Base-by-base conservation (phyloP, 306 rosid species). In the Cucumis hystrix region DNA sequence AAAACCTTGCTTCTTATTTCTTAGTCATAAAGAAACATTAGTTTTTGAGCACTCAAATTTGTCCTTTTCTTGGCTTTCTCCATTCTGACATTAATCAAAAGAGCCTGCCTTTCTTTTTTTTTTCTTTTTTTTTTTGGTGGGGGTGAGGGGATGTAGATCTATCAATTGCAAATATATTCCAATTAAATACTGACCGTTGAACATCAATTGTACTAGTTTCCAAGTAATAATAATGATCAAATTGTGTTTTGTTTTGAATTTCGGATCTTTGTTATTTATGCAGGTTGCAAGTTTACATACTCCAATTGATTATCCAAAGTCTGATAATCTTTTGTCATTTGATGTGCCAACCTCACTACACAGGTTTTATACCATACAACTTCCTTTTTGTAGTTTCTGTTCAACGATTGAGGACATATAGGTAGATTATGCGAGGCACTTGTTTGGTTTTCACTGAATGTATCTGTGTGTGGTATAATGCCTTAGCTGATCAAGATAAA, bases 261-360 rank as follows among this genome's bases (percentile, higher is more conserved):
- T 9, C 40, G 63, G 12, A 81, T 51, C n/a, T 41, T 79, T 80
- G 52, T 10, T 12, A 58, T 62, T 41, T 37, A 21, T 74, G 90
- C 90, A 90, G 98, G 88, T 79, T 66, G 93, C 93, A 8, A 56
- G 52, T 68, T 78, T 80, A 71, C 92, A 87, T 79, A 80, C 88
- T 84, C 97, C 93, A 30, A 90, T 95, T 79, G 84, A 87, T 39
- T 95, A 95, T 85, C 91, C 97, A 77, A 92, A 95, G 85, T 92
- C 93, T 30, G 98, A 95, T 76, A 91, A 92, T 49, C 79, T 92
- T 84, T 75, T 90, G 57, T 90, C 98, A 65, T 95, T 95, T 70
- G 97, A 95, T 78, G 91, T 92, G 56, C 88, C 89, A 68, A 90
- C 98, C 82, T 95, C 98, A 58, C 79, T 95, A 74, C 97, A 92